A percentile compares a stretch with the other conserved stretches of the same genome.
phyloP scores from a whole-genome alignment of 371 early-diverging fungal genomes.

The Cokeromyces recurvatus region DNA sequence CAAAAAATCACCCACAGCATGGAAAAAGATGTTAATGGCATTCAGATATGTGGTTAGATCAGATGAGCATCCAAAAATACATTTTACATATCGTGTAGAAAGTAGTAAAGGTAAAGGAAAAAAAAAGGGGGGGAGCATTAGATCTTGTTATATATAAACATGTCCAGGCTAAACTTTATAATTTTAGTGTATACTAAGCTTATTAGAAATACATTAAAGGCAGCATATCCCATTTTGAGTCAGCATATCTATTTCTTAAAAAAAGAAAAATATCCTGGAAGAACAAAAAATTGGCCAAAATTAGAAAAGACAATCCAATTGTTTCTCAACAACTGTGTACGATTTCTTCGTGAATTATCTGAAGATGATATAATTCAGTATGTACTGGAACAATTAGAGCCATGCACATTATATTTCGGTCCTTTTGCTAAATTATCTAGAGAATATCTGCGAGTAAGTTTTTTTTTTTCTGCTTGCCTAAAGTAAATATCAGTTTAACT shows the following conservation, averaged over 20 bases:
- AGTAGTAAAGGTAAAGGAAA: conserved; percentile 47
- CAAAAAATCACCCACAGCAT: conserved; percentile 26
- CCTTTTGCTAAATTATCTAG: conserved; percentile 79
- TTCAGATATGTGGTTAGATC: conserved; percentile 76
- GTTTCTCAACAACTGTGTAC: conserved; percentile 67
- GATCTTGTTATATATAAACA: no score
- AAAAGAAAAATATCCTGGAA: conserved; percentile 50
- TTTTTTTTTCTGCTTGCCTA: no score
- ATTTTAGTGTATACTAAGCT: conserved; percentile 71
- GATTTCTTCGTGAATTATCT: conserved; percentile 73
- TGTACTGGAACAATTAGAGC: conserved; percentile 71
- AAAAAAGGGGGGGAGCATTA: no score
- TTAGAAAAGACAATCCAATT: conserved; percentile 72
- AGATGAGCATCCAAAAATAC: conserved; percentile 30
- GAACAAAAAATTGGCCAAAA: conserved; percentile 70
- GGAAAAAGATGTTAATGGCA: conserved; percentile 63
- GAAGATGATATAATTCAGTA: conserved; percentile 77
- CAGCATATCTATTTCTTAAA: conserved; percentile 52
- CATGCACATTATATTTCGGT: conserved; percentile 69
- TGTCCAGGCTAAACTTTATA: neutral
- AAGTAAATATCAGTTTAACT: neutral
- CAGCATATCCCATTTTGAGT: conserved; percentile 53
- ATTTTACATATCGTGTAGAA: conserved; percentile 62
- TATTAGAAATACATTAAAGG: conserved; percentile 53
- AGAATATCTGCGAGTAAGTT: conserved; percentile 70